Evolutionary conservation across 208 protist species (phyloP).

Genomic region (Trypanosoma brucei): DNA sequence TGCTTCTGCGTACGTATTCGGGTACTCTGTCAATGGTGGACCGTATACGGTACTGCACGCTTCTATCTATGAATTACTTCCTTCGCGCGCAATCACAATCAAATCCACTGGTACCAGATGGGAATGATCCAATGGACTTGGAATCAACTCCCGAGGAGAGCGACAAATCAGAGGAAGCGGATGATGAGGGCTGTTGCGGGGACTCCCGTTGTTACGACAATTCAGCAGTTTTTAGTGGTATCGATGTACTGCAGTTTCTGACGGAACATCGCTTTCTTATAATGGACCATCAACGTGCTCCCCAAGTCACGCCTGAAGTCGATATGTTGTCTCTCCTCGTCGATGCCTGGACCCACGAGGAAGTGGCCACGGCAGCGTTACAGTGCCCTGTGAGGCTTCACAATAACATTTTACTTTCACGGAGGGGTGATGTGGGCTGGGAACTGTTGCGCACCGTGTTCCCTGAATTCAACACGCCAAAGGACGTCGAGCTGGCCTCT

Average conservation of each 20-base stretch:
- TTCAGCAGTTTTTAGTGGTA: constrained; percentile 28
- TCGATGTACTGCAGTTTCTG: constrained; percentile 40
- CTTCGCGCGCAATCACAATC: constrained; percentile 4
- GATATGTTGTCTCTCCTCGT: constrained; percentile 77
- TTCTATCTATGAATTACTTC: constrained; percentile 71
- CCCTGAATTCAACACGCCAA: constrained; percentile 46
- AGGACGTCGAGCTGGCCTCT: constrained; percentile 41
- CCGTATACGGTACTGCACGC: constrained; percentile 67
- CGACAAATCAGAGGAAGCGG: constrained; percentile 10
- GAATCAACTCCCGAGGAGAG: neutral
- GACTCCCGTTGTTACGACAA: neutral
- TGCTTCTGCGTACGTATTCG: constrained; percentile 50
- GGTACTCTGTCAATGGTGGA: constrained; percentile 54
- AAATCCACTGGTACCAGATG: neutral
- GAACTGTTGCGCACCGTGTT: constrained; percentile 67
- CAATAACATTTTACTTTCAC: constrained; percentile 46
- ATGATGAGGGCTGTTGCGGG: neutral
- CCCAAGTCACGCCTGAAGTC: constrained; percentile 57
- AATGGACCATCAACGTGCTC: constrained; percentile 37
- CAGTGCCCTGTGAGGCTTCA: constrained; percentile 67
- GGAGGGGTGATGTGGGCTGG: constrained; percentile 13
- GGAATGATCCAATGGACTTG: neutral
- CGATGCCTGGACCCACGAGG: constrained; percentile 71
- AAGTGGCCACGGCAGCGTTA: constrained; percentile 46
- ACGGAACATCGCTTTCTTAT: constrained; percentile 62